Conservation (phyloP, 805 yeast genomes). For the Metschnikowia lochheadii region DNA sequence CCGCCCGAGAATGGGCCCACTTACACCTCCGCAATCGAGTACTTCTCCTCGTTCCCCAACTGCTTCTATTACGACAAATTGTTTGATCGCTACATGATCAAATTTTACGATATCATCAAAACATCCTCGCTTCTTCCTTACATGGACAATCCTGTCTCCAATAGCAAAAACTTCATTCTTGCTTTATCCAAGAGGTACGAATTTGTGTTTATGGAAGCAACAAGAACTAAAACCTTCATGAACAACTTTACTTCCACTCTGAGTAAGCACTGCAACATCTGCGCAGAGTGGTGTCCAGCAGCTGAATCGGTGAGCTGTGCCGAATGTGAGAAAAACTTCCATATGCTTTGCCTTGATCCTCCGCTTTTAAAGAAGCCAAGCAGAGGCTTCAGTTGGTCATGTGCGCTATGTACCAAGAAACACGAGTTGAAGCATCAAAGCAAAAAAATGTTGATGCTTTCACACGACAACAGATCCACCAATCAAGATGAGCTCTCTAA, state of each 20-base stretch:
- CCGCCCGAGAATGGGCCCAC: slow-evolving; percentile 8
- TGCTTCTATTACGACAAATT: slow-evolving; percentile 80
- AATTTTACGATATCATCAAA: slow-evolving; percentile 72
- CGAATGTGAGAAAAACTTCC: slow-evolving; percentile 67
- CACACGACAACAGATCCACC: slow-evolving; percentile 39
- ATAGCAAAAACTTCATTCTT: slow-evolving; percentile 56
- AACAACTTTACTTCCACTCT: slow-evolving; percentile 52
- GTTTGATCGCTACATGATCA: slow-evolving; percentile 81
- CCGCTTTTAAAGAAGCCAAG: slow-evolving; percentile 77
- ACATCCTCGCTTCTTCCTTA: slow-evolving; percentile 47
- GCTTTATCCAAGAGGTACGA: slow-evolving; percentile 66
- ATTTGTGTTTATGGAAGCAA: slow-evolving; percentile 70
- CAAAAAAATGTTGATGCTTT: slow-evolving; percentile 38
- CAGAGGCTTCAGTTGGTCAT: slow-evolving; percentile 87
- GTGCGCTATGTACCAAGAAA: slow-evolving; percentile 69
- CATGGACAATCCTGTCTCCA: slow-evolving; percentile 33
- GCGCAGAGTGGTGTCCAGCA: slow-evolving; percentile 81
- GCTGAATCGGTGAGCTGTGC: slow-evolving; percentile 75
- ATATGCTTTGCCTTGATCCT: slow-evolving; percentile 81
- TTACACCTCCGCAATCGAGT: slow-evolving; percentile 34
- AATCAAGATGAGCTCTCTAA: slow-evolving; percentile 31
- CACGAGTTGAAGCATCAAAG: slow-evolving; percentile 44
- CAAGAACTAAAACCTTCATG: slow-evolving; percentile 58
- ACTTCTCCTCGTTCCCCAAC: slow-evolving; percentile 56
- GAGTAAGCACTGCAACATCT: slow-evolving; percentile 56